Evolutionary conservation across 225 moss, liverwort and hornwort species (phyloP).

Genomic region (Thuidium tamariscinum): DNA sequence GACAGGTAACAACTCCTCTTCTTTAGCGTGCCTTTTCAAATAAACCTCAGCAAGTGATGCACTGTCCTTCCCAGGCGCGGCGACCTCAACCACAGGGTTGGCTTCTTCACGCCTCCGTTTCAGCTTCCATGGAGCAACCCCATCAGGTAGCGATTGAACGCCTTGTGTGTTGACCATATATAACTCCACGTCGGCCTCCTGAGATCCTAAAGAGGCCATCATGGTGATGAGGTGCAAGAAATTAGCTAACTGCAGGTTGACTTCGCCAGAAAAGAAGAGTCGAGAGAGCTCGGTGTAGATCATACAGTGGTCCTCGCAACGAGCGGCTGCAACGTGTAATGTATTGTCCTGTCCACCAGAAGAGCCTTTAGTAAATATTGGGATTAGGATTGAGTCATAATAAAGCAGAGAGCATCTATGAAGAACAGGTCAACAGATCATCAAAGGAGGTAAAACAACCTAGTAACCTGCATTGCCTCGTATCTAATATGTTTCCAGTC

Average conservation of each 20-base stretch:
- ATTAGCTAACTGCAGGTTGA: conserved; percentile 61
- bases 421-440: background rate
- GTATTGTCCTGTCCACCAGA: conserved; percentile 40
- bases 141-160: conserved; percentile 28
- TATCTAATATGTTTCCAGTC: background rate
- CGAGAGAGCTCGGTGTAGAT: conserved; percentile 73
- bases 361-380: background rate
- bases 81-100: background rate
- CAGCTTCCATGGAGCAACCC: conserved; percentile 42
- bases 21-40: conserved; percentile 46
- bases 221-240: conserved; percentile 85
- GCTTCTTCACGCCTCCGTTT: conserved; percentile 5
- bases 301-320: conserved; percentile 61
- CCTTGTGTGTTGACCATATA: conserved; percentile 62
- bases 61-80: conserved; percentile 6
- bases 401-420: background rate
- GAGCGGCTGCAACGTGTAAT: conserved; percentile 42
- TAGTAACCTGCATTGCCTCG: background rate
- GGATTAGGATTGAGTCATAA: background rate
- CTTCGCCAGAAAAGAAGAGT: conserved; percentile 61
- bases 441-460: background rate
- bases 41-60: conserved; percentile 33
- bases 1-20: conserved; percentile 25
- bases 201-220: conserved; percentile 73
- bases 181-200: conserved; percentile 55